Evolutionary conservation across 2,329 filamentous ascomycete genomes (phyloP).

Genomic region (Trichophyton schoenleinii): DNA sequence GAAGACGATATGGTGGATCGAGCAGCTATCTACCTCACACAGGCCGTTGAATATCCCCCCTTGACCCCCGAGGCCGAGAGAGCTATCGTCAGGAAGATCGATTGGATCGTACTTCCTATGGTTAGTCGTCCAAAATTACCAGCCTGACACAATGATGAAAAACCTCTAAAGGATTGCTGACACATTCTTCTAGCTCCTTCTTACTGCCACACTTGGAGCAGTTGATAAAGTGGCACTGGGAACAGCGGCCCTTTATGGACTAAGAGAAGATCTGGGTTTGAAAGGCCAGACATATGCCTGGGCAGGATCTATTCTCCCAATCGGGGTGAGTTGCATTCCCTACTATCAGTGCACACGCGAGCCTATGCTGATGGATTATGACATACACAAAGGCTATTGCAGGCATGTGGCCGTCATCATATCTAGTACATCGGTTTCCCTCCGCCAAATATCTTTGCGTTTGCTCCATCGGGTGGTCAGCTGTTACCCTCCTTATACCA

Average conservation of each 20-base stretch:
- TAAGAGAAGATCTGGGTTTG: conserved; percentile 39
- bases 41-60: conserved; percentile 14
- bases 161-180: not conserved
- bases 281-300: conserved; percentile 41
- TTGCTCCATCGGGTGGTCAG: conserved; percentile 44
- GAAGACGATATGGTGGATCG: conserved; percentile 14
- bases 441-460: conserved; percentile 42
- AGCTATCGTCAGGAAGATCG: conserved; percentile 40
- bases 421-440: conserved; percentile 37
- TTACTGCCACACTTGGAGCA: conserved; percentile 20
- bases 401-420: conserved; percentile 32
- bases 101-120: conserved; percentile 43
- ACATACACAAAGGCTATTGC: conserved; percentile 29
- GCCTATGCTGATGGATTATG: not conserved
- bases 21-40: conserved; percentile 19
- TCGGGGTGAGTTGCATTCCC: conserved; percentile 14
- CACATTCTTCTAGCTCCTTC: conserved; percentile 14
- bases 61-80: conserved; percentile 18
- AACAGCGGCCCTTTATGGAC: conserved; percentile 42
- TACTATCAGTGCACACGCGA: not conserved
- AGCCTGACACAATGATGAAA: too few relatives aligned
- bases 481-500: conserved; percentile 34
- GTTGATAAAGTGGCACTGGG: conserved; percentile 22
- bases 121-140: conserved; percentile 27
- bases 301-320: conserved; percentile 25